A percentile compares a stretch with the other conserved stretches of the same genome.
Conservation (phyloP, 2,329 filamentous ascomycete genomes). For the Anthostomella pinea region DNA sequence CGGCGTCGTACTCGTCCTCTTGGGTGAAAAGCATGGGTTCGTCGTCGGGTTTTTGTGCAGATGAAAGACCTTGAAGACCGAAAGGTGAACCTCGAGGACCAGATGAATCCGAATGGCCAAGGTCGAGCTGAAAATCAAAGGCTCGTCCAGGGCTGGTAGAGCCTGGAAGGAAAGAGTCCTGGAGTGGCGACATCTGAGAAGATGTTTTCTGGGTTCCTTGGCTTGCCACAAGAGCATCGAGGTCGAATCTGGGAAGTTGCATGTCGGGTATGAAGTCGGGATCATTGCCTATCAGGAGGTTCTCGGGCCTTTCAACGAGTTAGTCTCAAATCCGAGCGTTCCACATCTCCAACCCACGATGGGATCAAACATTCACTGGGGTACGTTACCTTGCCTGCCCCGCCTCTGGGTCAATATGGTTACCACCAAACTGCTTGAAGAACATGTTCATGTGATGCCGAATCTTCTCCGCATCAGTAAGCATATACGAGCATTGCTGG, state of each 20-base stretch:
- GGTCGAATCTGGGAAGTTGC: slow-evolving; percentile 56
- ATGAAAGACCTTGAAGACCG: slow-evolving; percentile 27
- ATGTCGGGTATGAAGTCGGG: slow-evolving; percentile 73
- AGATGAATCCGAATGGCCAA: slow-evolving; percentile 23
- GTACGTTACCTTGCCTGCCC: slow-evolving; percentile 65
- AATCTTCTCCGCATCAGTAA: slow-evolving; percentile 74
- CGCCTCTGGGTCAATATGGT: slow-evolving; percentile 66
- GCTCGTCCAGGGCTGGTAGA: slow-evolving; percentile 16
- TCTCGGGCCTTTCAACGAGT: slow-evolving; percentile 56
- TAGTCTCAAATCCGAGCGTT: too few relatives aligned
- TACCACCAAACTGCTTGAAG: slow-evolving; percentile 54
- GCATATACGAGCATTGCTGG: slow-evolving; percentile 83
- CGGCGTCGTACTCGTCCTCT: slow-evolving; percentile 34
- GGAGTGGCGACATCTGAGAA: slow-evolving; percentile 26
- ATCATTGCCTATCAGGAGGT: slow-evolving; percentile 78
- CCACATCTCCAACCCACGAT: too few relatives aligned
- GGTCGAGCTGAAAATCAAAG: slow-evolving; percentile 24
- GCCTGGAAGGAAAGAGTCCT: slow-evolving; percentile 16
- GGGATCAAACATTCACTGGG: not conserved
- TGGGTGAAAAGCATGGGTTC: slow-evolving; percentile 28
- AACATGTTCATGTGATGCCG: slow-evolving; percentile 71
- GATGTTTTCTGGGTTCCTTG: slow-evolving; percentile 30
- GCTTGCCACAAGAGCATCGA: slow-evolving; percentile 41
- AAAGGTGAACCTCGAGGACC: slow-evolving; percentile 20
- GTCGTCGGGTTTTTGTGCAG: slow-evolving; percentile 30